Base-by-base conservation (phyloP, 2,329 filamentous ascomycete species). In the Neophaeococcomyces aloes region DNA sequence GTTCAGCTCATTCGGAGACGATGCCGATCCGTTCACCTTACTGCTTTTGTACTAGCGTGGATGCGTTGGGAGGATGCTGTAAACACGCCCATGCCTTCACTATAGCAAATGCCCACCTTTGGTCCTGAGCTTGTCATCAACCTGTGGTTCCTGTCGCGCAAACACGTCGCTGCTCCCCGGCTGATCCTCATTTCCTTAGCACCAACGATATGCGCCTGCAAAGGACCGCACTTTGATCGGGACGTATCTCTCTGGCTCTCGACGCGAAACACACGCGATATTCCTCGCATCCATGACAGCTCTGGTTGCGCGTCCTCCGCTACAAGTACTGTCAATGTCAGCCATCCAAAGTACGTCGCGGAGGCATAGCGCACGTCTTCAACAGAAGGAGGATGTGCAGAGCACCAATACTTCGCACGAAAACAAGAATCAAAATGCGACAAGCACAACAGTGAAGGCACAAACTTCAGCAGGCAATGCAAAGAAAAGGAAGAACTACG, bases 401-500 rank as follows among this genome's bases (percentile, higher is more conserved):
- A 10, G 36, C 11, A 44, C 51, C 13, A 48, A 39, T 33, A 35
- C 43, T 10, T 42, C 51, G 29, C 45, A 48, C 13, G 35, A 38
- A 30, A 46, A 44, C 29, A 31, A 42, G 25, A 40, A 39, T 33
- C 44, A 35, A 29, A 53, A 52, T 34, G 47, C 50, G 29, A 42
- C 29, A 5, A 56, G 43, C 27, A 45, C 41, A 21, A 42, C 42
- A 36, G 38, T 38, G 19, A 50, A 47, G 52, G 50, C 38, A 55
- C 42, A 38, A 44, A 55, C 50, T 32, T 31, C 36, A 47, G 42
- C 36, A 33, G 41, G 32, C 17, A 52, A 56, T 19, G 54, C 56
- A 14, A 61, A 53, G 51, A 70, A 70, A 54, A 58, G 67, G 37
- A 69, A 68, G 53, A 61, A 62, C 49, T 81, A 81, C 55, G 81